phyloP scores from a whole-genome alignment of 805 yeast genomes.

The Helenozyma rhizophorensis region DNA sequence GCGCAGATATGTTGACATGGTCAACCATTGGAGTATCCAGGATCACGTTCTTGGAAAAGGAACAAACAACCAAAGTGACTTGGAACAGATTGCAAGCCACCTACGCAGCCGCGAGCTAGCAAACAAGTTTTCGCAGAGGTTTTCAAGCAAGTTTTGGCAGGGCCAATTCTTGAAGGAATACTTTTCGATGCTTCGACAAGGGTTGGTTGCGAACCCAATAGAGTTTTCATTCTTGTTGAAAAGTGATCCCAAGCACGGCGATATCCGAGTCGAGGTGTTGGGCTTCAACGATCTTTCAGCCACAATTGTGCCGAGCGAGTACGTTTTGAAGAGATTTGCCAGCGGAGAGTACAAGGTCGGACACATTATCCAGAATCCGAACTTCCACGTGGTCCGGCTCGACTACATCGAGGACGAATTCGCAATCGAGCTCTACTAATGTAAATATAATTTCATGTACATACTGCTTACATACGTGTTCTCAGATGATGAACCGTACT shows the following conservation, averaged over 20 bases:
- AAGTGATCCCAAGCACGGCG: slow-evolving; percentile 25
- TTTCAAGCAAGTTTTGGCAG: slow-evolving; percentile 33
- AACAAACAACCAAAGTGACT: slow-evolving; percentile 12
- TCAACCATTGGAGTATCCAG: slow-evolving; percentile 71
- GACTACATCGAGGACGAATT: slow-evolving; percentile 36
- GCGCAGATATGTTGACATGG: slow-evolving; percentile 24
- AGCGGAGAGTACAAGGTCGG: slow-evolving; percentile 21
- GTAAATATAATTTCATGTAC: no score
- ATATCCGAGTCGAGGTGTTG: slow-evolving; percentile 21
- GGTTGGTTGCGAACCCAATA: slow-evolving; percentile 16
- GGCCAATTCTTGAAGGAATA: slow-evolving; percentile 32
- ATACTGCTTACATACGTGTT: no score
- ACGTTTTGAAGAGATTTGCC: slow-evolving; percentile 17
- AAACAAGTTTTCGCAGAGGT: slow-evolving; percentile 24
- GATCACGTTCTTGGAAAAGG: slow-evolving; percentile 3
- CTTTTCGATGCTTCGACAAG: slow-evolving; percentile 14
- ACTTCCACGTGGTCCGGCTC: slow-evolving; percentile 19
- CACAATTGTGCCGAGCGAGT: slow-evolving; percentile 18
- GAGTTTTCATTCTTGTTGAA: slow-evolving; percentile 20
- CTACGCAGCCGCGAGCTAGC: slow-evolving; percentile 43
- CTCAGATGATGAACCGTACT: no score
- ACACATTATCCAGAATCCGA: slow-evolving; percentile 14
- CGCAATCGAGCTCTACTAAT: no score
- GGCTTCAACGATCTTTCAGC: slow-evolving; percentile 23
- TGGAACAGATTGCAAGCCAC: slow-evolving; percentile 37